A percentile compares a stretch with the other conserved stretches of the same genome.
Evolutionary conservation across 768 basidiomycete species (phyloP).

Genomic region (Tulasnella sp.): DNA sequence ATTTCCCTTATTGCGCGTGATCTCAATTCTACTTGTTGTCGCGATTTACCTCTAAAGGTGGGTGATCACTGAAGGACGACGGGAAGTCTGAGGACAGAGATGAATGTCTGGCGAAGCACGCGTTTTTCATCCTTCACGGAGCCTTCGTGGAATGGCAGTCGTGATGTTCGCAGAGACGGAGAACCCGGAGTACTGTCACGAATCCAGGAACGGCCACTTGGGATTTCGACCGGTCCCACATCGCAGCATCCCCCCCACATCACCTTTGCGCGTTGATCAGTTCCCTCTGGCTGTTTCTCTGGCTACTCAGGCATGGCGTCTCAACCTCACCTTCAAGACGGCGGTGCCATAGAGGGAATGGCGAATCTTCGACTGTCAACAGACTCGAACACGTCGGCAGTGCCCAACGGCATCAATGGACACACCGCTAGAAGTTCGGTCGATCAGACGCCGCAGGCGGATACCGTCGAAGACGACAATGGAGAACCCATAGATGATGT

Average conservation of each 20-base stretch:
- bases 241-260: not conserved
- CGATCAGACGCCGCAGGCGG: not conserved
- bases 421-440: not conserved
- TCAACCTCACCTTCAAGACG: not conserved
- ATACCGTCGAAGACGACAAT: too few species aligned
- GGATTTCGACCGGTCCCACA: constrained; percentile 1
- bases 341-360: not conserved
- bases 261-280: not conserved
- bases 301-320: not conserved
- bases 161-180: not conserved
- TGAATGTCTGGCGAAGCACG: too few species aligned
- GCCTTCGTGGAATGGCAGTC: too few species aligned
- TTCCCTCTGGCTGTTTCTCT: not conserved
- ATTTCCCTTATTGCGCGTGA: too few species aligned
- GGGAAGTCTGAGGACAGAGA: too few species aligned
- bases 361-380: not conserved
- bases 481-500: not conserved
- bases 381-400: not conserved
- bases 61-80: too few species aligned
- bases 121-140: too few species aligned
- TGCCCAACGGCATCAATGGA: constrained; percentile 6
- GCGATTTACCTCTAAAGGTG: too few species aligned
- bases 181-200: not conserved
- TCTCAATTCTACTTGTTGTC: too few species aligned
- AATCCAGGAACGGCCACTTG: not conserved